phyloP scores from a whole-genome alignment of 345 rosid species.

The Bruguiera parviflora region DNA sequence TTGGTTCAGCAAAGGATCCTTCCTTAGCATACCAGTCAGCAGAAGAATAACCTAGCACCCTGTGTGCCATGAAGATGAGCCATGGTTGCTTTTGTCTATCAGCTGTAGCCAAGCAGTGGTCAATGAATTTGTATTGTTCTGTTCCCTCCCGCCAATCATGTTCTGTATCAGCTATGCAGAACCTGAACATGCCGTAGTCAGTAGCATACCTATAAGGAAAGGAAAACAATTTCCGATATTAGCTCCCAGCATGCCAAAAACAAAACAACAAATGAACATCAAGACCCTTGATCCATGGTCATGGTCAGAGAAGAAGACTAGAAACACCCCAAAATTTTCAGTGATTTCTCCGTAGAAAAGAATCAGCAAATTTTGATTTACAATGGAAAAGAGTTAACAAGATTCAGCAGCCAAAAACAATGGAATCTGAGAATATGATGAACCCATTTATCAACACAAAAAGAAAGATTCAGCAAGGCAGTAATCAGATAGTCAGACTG shows the following conservation, averaged over 20 bases:
- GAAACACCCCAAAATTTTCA: too few relatives aligned
- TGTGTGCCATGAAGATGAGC: slow-evolving; percentile 66
- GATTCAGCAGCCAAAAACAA: too few relatives aligned
- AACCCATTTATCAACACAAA: too few relatives aligned
- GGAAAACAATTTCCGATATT: background rate
- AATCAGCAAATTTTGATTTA: too few relatives aligned
- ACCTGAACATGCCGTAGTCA: slow-evolving; percentile 75
- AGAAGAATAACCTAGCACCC: slow-evolving; percentile 70
- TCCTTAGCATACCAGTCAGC: slow-evolving; percentile 38
- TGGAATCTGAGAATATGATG: too few relatives aligned
- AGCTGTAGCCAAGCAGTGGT: slow-evolving; percentile 60
- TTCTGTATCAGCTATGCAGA: slow-evolving; percentile 71
- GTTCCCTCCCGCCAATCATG: slow-evolving; percentile 81
- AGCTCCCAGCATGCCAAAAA: background rate
- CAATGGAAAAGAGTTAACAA: too few relatives aligned
- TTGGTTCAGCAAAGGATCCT: slow-evolving; percentile 64
- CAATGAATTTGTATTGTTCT: slow-evolving; percentile 65
- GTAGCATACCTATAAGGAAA: slow-evolving; percentile 47
- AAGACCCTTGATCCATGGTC: background rate
- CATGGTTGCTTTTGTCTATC: slow-evolving; percentile 73
- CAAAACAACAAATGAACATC: background rate
- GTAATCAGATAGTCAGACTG: too few relatives aligned
- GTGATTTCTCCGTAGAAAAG: too few relatives aligned
- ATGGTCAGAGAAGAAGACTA: background rate
- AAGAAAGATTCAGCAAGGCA: too few relatives aligned